Conservation (phyloP, 225 moss, liverwort and hornwort species). For the Physcomitrium patens region DNA sequence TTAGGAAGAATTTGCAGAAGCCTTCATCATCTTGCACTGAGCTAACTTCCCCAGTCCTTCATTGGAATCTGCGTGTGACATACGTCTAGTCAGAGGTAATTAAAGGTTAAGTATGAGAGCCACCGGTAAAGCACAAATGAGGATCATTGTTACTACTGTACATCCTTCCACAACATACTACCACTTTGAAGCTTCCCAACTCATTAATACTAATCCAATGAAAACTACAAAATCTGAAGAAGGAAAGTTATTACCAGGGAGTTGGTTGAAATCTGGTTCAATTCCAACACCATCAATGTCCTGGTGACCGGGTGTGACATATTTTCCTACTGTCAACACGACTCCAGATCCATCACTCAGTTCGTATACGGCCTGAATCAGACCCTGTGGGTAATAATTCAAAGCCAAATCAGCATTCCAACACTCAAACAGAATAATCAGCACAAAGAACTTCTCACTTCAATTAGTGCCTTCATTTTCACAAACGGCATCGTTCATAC, state of each 20-base stretch:
- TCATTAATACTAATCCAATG: background rate
- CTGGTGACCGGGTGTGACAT: slow-evolving; percentile 71
- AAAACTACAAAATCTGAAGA: background rate
- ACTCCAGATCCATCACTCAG: slow-evolving; percentile 88
- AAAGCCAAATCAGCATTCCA: slow-evolving; percentile 2
- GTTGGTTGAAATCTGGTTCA: slow-evolving; percentile 71
- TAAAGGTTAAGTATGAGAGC: background rate
- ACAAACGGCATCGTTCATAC: too few relatives aligned
- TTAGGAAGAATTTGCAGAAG: slow-evolving; percentile 13
- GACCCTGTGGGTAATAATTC: slow-evolving; percentile 49
- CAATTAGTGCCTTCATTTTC: background rate
- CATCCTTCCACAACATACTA: background rate
- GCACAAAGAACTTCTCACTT: background rate
- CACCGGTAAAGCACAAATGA: background rate
- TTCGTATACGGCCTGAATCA: slow-evolving; percentile 85
- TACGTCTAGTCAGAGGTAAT: slow-evolving; percentile 1
- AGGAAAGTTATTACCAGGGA: slow-evolving; percentile 48
- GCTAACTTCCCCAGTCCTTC: slow-evolving; percentile 43
- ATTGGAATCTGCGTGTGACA: slow-evolving; percentile 30
- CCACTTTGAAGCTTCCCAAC: background rate
- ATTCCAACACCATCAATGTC: slow-evolving; percentile 88
- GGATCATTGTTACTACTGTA: background rate
- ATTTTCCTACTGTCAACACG: slow-evolving; percentile 79
- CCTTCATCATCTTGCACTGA: slow-evolving; percentile 34
- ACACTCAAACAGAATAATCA: background rate